These are phyloP conservation scores for Arthrinium puccinioides DNA, from an alignment of 2,329 filamentous ascomycete genomes.

Conservation along the genomic window DNA sequence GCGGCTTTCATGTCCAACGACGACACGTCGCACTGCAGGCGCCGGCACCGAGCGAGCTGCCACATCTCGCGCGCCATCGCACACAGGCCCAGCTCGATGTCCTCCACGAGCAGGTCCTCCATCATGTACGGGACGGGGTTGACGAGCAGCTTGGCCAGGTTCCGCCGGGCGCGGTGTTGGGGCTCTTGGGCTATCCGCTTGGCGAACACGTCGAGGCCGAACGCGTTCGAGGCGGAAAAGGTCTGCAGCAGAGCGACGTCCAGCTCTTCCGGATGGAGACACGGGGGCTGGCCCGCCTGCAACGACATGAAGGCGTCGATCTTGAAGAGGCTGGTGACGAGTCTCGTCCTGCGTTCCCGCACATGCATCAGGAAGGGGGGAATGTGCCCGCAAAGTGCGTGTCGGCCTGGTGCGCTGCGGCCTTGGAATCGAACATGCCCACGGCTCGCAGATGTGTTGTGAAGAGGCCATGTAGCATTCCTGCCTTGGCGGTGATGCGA, in stretches of 20 bases:
- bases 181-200: background rate
- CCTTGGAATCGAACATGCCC: background rate
- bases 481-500: background rate
- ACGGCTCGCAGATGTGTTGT: conserved; percentile 1
- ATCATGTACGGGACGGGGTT: background rate
- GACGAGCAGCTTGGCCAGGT: background rate
- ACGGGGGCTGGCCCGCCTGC: background rate
- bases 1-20: no score
- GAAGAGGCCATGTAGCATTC: conserved; percentile 1
- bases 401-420: background rate
- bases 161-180: background rate
- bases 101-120: conserved; percentile 1
- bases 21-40: background rate
- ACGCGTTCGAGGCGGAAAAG: conserved; percentile 1
- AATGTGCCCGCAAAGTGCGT: conserved; percentile 2
- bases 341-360: background rate
- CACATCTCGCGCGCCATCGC: background rate
- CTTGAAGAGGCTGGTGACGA: conserved; percentile 3
- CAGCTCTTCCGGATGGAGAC: conserved; percentile 2
- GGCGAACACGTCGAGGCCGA: background rate
- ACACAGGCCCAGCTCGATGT: conserved; percentile 5
- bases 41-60: background rate
- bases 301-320: conserved; percentile 1
- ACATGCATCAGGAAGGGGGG: background rate
- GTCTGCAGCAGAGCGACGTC: background rate